These are phyloP conservation scores for Speleostelium caveatum DNA, from an alignment of 78 protist species.

Conservation along the genomic window DNA sequence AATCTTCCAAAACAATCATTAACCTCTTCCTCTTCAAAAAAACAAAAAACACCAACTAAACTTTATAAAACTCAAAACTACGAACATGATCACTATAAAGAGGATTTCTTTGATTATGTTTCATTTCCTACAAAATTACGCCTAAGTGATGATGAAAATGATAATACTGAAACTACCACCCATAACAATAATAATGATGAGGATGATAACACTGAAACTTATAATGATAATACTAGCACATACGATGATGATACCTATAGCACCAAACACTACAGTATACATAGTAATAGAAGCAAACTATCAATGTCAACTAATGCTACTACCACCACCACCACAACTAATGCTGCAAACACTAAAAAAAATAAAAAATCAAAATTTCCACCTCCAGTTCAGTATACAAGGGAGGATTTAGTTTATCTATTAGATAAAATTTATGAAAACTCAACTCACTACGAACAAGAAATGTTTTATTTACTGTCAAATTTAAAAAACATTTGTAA, in stretches of 20 bases:
- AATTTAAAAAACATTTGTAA: constrained; percentile 17
- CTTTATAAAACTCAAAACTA: too few relatives aligned
- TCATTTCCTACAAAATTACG: background rate
- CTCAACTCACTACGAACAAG: background rate
- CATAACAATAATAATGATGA: background rate
- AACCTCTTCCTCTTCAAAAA: too few relatives aligned
- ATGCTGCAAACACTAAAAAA: background rate
- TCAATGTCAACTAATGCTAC: background rate
- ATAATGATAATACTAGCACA: background rate
- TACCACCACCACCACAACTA: background rate
- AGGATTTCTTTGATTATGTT: constrained; percentile 8
- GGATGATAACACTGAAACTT: background rate
- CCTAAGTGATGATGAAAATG: background rate
- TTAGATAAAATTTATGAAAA: constrained; percentile 3
- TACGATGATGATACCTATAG: background rate
- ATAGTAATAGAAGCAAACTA: background rate
- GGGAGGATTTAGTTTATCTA: background rate
- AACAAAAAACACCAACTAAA: too few relatives aligned
- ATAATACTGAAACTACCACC: background rate
- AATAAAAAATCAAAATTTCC: background rate
- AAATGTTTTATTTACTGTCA: background rate
- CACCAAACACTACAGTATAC: background rate
- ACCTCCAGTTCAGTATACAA: background rate
- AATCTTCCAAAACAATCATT: too few relatives aligned
- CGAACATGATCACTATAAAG: background rate